phyloP scores from a whole-genome alignment of 495 filamentous ascomycete species.

The Penicillium nucicola region DNA sequence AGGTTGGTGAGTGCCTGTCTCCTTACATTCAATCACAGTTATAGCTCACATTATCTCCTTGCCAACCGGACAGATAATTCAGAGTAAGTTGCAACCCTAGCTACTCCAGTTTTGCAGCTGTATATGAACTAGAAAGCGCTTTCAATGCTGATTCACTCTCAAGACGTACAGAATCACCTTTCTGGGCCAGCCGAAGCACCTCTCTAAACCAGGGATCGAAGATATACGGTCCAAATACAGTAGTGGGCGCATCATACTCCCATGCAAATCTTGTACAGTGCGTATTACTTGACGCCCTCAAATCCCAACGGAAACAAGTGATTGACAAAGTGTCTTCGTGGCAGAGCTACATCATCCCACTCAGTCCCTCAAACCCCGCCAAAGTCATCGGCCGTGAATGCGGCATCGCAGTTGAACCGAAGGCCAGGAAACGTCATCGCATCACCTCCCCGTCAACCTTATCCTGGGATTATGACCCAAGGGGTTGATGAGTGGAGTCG shows the following conservation, averaged over 20 bases:
- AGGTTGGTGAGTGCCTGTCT: constrained; percentile 79
- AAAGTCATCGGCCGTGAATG: constrained; percentile 36
- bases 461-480: constrained; percentile 71
- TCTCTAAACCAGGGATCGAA: constrained; percentile 44
- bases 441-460: constrained; percentile 65
- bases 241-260: constrained; percentile 95
- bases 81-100: constrained; percentile 41
- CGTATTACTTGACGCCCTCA: constrained; percentile 43
- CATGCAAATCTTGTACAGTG: constrained; percentile 92
- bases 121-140: neutral
- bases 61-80: constrained; percentile 37
- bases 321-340: constrained; percentile 20
- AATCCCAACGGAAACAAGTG: neutral
- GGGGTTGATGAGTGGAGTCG: constrained; percentile 74
- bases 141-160: constrained; percentile 23
- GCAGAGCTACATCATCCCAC: constrained; percentile 52
- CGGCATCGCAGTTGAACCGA: constrained; percentile 49
- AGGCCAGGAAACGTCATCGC: constrained; percentile 49
- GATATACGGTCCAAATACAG: constrained; percentile 64
- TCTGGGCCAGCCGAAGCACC: constrained; percentile 70
- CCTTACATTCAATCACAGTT: constrained; percentile 19
- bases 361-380: constrained; percentile 63
- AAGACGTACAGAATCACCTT: constrained; percentile 76
- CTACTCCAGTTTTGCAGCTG: neutral
- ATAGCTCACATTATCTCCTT: constrained; percentile 22